A percentile compares a stretch with the other conserved stretches of the same genome.
These are phyloP conservation scores for Aspergillus costaricaensis DNA, from an alignment of 2,329 filamentous ascomycete genomes.

Conservation along the genomic window DNA sequence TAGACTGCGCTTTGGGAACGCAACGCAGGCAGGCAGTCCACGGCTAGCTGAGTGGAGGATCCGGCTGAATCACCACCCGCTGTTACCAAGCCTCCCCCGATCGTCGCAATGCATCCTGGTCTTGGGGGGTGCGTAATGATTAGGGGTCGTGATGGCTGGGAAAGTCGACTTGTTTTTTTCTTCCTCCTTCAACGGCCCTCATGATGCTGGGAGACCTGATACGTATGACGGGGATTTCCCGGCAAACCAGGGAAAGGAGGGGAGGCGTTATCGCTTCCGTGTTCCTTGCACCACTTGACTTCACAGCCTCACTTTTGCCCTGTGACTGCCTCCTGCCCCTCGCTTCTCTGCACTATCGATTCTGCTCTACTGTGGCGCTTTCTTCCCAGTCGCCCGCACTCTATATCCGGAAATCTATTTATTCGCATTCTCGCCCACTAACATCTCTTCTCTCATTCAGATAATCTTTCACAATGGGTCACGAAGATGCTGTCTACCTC, in stretches of 20 bases:
- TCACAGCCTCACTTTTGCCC: constrained; percentile 25
- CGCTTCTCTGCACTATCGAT: constrained; percentile 16
- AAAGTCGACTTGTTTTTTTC: background rate
- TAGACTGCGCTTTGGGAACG: constrained; percentile 18
- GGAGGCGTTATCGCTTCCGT: constrained; percentile 17
- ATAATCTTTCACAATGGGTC: constrained; percentile 77
- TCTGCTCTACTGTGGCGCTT: constrained; percentile 3
- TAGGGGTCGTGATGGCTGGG: background rate
- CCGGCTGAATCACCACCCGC: constrained; percentile 10
- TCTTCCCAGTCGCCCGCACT: background rate
- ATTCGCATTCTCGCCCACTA: constrained; percentile 8
- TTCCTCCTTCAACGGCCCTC: background rate
- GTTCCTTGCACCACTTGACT: constrained; percentile 19
- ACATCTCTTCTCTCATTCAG: constrained; percentile 6
- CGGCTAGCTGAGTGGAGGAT: constrained; percentile 20
- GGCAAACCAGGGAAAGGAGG: constrained; percentile 8
- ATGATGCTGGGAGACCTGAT: background rate
- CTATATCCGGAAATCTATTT: constrained; percentile 4
- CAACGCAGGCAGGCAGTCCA: constrained; percentile 17
- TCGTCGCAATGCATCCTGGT: constrained; percentile 6
- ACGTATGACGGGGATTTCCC: constrained; percentile 3
- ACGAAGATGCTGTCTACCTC: constrained; percentile 99
- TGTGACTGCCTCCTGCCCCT: constrained; percentile 24
- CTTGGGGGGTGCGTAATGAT: background rate
- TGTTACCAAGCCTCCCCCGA: constrained; percentile 15